Base-by-base conservation (phyloP, 208 protist genomes). In the Leishmania braziliensis region DNA sequence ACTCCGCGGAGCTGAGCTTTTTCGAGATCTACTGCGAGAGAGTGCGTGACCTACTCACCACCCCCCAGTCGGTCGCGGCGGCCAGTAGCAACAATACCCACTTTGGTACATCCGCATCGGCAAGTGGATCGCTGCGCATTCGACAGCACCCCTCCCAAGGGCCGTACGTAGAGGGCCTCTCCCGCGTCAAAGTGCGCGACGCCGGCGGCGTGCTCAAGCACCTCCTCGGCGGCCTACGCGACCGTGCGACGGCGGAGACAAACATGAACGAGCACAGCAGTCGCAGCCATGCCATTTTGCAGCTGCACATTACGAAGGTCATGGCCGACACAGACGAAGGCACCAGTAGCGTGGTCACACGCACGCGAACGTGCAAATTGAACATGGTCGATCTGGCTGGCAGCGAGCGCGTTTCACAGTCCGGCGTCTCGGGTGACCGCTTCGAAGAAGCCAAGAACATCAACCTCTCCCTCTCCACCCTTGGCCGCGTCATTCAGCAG, bases 381-480 rank as follows among this genome's bases (percentile, higher is more conserved):
- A 99, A 97, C 78, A 87, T 99, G 75, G 98, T 99, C 18, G 98
- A 99, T 90, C 91, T 99, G 6, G 99, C 99, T 10, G 99, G 99
- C 43, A 98, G 93, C 68, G 99, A 99, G 91, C 94, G 98, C n/a
- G 89, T 94, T 2, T 80, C 92, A 53, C 88, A 95, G 72, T 95
- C 96, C 36, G 99, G 98, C n/a, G 92, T 90, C 0, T 91, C 93
- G 12, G 98, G 98, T 0, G 81, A 97, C 23, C 95, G 95, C 51
- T 91, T 99, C 43, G 95, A 98, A 78, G 98, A 99, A 85, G 98
- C 98, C 26, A 92, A 87, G 33, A 96, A 99, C 82, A 99, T 99
- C 74, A 99, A 99, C 88, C 95, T 99, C 29, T 98, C 95, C 18
- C 92, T 99, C 18, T 94, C 98, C 48, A 98, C 89, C 48, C 88